phyloP scores from a whole-genome alignment of 2,329 filamentous ascomycete species.

The Fusarium sterilihyphosum region DNA sequence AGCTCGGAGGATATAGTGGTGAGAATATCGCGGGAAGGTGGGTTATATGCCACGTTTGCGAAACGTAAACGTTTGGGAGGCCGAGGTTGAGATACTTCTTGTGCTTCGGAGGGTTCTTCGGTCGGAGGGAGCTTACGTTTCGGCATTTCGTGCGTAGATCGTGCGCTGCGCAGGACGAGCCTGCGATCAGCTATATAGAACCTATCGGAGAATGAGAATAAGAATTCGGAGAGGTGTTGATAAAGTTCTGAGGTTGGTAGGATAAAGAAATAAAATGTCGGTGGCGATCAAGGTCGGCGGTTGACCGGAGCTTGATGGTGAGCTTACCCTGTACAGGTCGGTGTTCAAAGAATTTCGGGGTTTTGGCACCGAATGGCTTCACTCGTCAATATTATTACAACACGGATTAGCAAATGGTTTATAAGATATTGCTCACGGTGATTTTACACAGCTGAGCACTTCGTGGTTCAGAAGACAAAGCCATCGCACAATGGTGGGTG shows the following conservation, averaged over 20 bases:
- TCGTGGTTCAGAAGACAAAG: no score
- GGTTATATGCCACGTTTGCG: slow-evolving; percentile 7
- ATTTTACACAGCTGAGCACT: not conserved
- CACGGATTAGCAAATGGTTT: not conserved
- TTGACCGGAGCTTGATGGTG: slow-evolving; percentile 7
- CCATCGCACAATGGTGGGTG: no score
- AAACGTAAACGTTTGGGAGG: slow-evolving; percentile 39
- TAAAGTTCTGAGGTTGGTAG: not conserved
- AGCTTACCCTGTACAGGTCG: slow-evolving; percentile 33
- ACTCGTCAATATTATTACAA: not conserved
- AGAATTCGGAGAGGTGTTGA: not conserved
- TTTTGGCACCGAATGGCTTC: no score
- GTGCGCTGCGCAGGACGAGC: slow-evolving; percentile 20
- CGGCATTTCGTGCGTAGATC: slow-evolving; percentile 26
- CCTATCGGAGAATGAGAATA: not conserved
- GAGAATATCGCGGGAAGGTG: slow-evolving; percentile 64
- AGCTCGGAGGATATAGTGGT: slow-evolving; percentile 87
- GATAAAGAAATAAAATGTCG: slow-evolving; percentile 34
- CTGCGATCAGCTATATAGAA: slow-evolving; percentile 3
- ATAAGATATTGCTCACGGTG: accelerated
- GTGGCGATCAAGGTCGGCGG: slow-evolving; percentile 32
- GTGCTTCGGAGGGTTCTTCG: slow-evolving; percentile 10
- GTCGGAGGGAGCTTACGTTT: slow-evolving; percentile 39
- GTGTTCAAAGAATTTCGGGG: not conserved
- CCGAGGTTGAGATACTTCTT: slow-evolving; percentile 5